phyloP scores from a whole-genome alignment of 2,329 filamentous ascomycete genomes.

The Hymenoscyphus occultus region DNA sequence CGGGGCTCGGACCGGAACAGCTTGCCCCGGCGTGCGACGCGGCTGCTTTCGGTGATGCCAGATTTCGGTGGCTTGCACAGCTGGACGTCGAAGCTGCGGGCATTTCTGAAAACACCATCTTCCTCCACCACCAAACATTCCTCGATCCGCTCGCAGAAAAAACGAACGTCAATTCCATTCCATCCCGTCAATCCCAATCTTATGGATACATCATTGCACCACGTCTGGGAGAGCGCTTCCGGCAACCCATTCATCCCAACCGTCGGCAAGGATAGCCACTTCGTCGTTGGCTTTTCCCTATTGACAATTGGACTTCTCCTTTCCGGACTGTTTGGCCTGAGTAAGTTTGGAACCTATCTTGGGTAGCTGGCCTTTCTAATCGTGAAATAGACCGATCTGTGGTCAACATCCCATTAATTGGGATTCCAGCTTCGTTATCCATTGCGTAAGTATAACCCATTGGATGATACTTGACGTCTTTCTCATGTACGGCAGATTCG shows the following conservation, averaged over 20 bases:
- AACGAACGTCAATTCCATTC: not conserved
- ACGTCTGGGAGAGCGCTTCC: slow-evolving; percentile 91
- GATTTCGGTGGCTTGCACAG: not conserved
- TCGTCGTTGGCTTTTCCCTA: slow-evolving; percentile 74
- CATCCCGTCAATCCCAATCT: slow-evolving; percentile 34
- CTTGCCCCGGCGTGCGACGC: not conserved
- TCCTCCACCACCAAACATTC: slow-evolving; percentile 2
- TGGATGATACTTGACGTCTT: slow-evolving; percentile 3
- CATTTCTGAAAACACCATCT: not conserved
- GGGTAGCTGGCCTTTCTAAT: slow-evolving; percentile 16
- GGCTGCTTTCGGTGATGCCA: slow-evolving; percentile 1
- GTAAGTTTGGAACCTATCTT: slow-evolving; percentile 49
- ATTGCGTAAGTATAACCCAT: slow-evolving; percentile 67
- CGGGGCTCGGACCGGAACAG: not conserved
- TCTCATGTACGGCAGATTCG: slow-evolving; percentile 59
- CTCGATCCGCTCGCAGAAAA: not conserved
- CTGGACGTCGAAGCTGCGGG: not conserved
- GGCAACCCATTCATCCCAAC: slow-evolving; percentile 79
- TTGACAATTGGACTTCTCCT: slow-evolving; percentile 70
- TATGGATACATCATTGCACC: slow-evolving; percentile 79
- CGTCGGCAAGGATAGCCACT: slow-evolving; percentile 79
- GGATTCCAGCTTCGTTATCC: slow-evolving; percentile 81
- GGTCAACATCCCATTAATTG: slow-evolving; percentile 71
- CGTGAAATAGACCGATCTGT: slow-evolving; percentile 69
- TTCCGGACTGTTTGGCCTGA: slow-evolving; percentile 79